Conservation (phyloP, 768 basidiomycete genomes). For the Xerocomellus chrysenteron region DNA sequence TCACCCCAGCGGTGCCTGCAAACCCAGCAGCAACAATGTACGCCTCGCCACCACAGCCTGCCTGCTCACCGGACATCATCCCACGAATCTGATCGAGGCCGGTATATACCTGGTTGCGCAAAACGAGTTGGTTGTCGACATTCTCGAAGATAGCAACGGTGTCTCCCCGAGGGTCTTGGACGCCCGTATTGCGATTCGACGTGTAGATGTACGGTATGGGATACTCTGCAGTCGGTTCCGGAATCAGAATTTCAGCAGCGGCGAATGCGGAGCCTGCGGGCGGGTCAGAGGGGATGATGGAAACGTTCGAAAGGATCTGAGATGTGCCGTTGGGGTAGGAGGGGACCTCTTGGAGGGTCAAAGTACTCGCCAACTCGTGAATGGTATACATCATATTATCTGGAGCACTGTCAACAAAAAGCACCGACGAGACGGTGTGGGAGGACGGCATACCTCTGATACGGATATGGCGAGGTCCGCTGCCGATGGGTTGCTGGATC, state of each 20-base stretch:
- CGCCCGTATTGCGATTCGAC: constrained; percentile 63
- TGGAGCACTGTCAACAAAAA: constrained; percentile 20
- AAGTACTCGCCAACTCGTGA: constrained; percentile 55
- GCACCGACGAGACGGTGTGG: background rate
- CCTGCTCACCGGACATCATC: no score
- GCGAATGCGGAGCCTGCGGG: constrained; percentile 42
- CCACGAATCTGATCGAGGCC: constrained; percentile 64
- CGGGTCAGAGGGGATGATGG: constrained; percentile 46
- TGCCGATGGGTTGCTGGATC: constrained; percentile 58
- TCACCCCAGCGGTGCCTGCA: no score
- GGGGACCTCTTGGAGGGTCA: constrained; percentile 55
- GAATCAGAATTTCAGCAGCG: constrained; percentile 64
- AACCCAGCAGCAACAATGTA: no score
- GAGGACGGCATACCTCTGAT: constrained; percentile 31
- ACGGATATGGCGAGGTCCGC: constrained; percentile 58
- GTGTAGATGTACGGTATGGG: constrained; percentile 58
- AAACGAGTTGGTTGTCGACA: constrained; percentile 36
- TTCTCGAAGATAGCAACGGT: constrained; percentile 61
- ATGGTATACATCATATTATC: constrained; percentile 51
- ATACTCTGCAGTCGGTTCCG: constrained; percentile 45
- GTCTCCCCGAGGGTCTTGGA: constrained; percentile 54
- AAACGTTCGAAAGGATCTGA: constrained; percentile 48
- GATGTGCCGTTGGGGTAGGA: constrained; percentile 48
- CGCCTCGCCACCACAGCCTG: no score
- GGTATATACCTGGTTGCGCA: constrained; percentile 58